Percentiles rank a stretch among this genome's conserved stretches.
These are phyloP conservation scores for Polygonum aviculare DNA, from an alignment of 148 eudicot species.

Conservation along the genomic window DNA sequence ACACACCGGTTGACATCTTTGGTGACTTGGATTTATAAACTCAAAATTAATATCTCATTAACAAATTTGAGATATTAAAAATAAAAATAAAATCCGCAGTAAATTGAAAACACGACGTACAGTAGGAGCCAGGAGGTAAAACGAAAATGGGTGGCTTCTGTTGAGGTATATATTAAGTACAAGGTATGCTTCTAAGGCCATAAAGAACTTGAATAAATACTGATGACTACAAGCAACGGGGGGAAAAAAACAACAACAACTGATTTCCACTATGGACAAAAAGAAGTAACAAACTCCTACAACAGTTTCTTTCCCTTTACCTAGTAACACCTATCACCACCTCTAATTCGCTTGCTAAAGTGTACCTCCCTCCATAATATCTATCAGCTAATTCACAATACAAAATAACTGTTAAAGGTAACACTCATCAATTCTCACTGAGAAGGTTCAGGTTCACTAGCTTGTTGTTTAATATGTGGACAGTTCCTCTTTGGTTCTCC, in stretches of 20 bases:
- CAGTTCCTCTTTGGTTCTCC: conserved; percentile 83
- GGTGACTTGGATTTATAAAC: too few species aligned
- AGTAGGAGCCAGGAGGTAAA: too few species aligned
- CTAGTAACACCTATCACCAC: background rate
- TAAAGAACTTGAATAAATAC: background rate
- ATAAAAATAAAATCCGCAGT: too few species aligned
- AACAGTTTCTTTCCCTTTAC: background rate
- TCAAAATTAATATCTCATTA: too few species aligned
- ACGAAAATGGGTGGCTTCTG: too few species aligned
- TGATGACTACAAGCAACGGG: background rate
- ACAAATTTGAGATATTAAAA: too few species aligned
- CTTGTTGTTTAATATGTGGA: conserved; percentile 59
- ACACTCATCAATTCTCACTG: conserved; percentile 6
- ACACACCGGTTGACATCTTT: too few species aligned
- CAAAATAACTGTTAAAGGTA: background rate
- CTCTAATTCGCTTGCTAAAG: background rate
- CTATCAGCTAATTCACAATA: background rate
- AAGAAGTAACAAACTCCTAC: background rate
- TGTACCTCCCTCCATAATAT: background rate
- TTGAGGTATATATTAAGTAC: background rate
- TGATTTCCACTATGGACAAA: background rate
- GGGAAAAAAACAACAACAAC: background rate
- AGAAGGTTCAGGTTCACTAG: conserved; percentile 21
- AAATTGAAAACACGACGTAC: too few species aligned
- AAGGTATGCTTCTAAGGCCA: background rate